phyloP scores from a whole-genome alignment of 352 stramenopile genomes.

The Blastocystis hominis region DNA sequence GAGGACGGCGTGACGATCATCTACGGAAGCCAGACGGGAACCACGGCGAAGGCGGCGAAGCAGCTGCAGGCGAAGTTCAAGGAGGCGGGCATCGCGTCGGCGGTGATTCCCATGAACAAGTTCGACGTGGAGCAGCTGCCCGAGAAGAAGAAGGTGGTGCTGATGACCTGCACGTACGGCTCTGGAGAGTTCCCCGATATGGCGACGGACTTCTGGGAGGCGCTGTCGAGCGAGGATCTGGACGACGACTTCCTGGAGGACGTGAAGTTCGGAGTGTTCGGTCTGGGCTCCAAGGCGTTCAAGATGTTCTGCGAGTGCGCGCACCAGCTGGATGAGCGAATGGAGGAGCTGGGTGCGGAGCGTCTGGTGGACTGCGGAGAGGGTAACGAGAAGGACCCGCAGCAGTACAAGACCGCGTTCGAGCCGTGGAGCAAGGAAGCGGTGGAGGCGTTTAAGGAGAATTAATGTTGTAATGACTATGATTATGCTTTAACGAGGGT shows the following conservation, averaged over 20 bases:
- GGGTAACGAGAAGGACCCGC: constrained; percentile 54
- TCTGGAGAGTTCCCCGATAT: constrained; percentile 49
- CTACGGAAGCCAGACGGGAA: constrained; percentile 45
- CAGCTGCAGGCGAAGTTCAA: constrained; percentile 55
- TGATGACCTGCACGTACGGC: constrained; percentile 56
- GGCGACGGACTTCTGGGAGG: constrained; percentile 53
- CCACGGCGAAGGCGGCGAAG: constrained; percentile 39
- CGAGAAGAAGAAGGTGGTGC: constrained; percentile 55
- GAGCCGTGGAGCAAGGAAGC: constrained; percentile 46
- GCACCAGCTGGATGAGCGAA: constrained; percentile 45
- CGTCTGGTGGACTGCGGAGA: constrained; percentile 52
- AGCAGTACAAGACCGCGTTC: constrained; percentile 54
- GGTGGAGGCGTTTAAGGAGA: constrained; percentile 40
- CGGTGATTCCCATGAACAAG: constrained; percentile 54
- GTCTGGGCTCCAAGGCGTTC: constrained; percentile 44
- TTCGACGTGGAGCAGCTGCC: constrained; percentile 51
- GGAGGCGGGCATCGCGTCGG: constrained; percentile 28
- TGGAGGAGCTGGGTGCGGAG: constrained; percentile 54
- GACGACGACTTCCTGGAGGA: constrained; percentile 47
- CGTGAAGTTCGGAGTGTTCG: constrained; percentile 49
- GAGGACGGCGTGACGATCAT: constrained; percentile 48
- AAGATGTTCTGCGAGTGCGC: constrained; percentile 50
- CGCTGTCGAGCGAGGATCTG: constrained; percentile 30
- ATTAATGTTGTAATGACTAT: not conserved
- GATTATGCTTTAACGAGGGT: not conserved